phyloP scores from a whole-genome alignment of 192 early-diverging fungal genomes.

The Coemansia interrupta region DNA sequence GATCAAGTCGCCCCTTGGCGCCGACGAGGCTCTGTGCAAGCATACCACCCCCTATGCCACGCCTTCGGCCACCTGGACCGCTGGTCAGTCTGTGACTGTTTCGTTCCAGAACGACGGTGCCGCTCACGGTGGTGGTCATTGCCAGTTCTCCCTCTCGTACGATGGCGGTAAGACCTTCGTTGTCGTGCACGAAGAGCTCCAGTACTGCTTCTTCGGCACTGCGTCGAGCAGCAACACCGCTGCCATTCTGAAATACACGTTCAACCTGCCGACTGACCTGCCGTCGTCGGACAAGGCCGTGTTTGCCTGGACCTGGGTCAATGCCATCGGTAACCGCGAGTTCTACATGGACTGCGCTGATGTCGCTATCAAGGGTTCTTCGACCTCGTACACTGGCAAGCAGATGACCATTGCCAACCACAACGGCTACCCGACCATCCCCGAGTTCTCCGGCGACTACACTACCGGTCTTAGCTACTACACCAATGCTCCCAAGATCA shows the following conservation, averaged over 20 bases:
- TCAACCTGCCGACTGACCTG: slow-evolving; percentile 31
- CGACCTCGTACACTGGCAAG: slow-evolving; percentile 47
- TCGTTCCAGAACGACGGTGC: slow-evolving; percentile 41
- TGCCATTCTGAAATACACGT: slow-evolving; percentile 28
- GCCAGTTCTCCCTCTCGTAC: slow-evolving; percentile 58
- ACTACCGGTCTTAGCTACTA: slow-evolving; percentile 30
- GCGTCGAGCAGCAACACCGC: slow-evolving; percentile 13
- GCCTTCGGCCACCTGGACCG: slow-evolving; percentile 39
- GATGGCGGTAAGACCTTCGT: slow-evolving; percentile 57
- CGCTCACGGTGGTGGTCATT: slow-evolving; percentile 57
- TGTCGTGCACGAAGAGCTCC: slow-evolving; percentile 53
- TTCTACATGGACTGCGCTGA: slow-evolving; percentile 77
- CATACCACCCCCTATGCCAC: slow-evolving; percentile 25
- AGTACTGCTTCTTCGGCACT: slow-evolving; percentile 42
- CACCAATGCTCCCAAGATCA: slow-evolving; percentile 21
- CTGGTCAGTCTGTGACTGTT: slow-evolving; percentile 48
- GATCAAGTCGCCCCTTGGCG: slow-evolving; percentile 44
- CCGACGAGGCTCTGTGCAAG: slow-evolving; percentile 34
- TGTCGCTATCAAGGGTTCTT: slow-evolving; percentile 56
- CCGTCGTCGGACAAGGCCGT: slow-evolving; percentile 38
- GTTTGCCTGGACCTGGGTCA: slow-evolving; percentile 70
- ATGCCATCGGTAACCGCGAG: slow-evolving; percentile 66
- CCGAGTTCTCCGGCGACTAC: slow-evolving; percentile 52
- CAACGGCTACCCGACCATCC: slow-evolving; percentile 50
- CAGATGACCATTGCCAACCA: slow-evolving; percentile 59